Evolutionary conservation across 1,284 basidiomycete species (phyloP).

Genomic region (Cryptococcus sp.): DNA sequence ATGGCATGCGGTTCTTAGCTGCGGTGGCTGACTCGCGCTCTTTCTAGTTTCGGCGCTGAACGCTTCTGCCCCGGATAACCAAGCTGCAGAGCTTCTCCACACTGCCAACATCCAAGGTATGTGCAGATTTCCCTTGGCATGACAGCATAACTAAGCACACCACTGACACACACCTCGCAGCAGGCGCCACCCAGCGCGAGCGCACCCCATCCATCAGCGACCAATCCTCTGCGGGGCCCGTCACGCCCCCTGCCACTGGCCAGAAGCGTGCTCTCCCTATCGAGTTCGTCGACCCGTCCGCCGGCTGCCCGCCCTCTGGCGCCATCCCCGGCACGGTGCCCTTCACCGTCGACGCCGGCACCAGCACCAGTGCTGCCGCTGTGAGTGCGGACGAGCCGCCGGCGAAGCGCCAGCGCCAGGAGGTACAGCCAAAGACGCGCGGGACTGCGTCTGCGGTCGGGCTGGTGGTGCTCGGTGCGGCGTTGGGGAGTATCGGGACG

Average conservation of each 20-base stretch:
- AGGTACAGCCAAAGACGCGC: background rate
- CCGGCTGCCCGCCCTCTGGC: background rate
- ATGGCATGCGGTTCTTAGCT: too few relatives aligned
- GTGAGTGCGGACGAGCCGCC: background rate
- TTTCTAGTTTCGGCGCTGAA: background rate
- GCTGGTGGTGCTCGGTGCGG: constrained; percentile 28
- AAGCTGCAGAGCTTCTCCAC: too few relatives aligned
- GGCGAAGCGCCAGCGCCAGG: background rate
- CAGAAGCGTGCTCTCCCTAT: constrained; percentile 14
- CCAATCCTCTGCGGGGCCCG: constrained; percentile 2
- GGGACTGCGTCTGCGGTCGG: constrained; percentile 14
- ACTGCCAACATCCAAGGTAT: too few relatives aligned
- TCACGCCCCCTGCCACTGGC: constrained; percentile 4
- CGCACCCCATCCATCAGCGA: background rate
- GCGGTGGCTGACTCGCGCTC: background rate
- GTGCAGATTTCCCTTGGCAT: too few relatives aligned
- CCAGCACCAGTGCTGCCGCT: background rate
- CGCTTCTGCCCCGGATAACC: too few relatives aligned
- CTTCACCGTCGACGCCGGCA: background rate
- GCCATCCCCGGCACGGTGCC: background rate
- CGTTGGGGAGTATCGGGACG: constrained; percentile 33
- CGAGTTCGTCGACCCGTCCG: constrained; percentile 4
- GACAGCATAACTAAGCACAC: too few relatives aligned
- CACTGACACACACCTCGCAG: too few relatives aligned
- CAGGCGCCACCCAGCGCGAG: background rate